These are phyloP conservation scores for Penicillium sp. DNA, from an alignment of 2,329 filamentous ascomycete genomes.

Conservation along the genomic window DNA sequence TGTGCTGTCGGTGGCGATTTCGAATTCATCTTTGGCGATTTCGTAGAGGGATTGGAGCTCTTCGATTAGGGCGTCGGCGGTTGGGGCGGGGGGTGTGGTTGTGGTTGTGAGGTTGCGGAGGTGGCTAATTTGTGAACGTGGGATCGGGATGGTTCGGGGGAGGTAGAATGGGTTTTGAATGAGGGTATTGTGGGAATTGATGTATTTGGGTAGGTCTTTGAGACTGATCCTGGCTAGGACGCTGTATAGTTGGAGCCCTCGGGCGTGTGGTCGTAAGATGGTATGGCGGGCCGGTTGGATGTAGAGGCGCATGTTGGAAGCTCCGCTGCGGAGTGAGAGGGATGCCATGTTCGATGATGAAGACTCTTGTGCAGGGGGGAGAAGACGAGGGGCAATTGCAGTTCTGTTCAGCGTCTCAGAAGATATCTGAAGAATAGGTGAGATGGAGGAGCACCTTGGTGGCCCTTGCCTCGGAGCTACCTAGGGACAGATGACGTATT, in stretches of 20 bases:
- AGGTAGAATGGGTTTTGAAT: neutral
- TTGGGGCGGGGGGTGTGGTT: slow-evolving; percentile 22
- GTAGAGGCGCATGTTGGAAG: neutral
- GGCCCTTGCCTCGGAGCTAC: neutral
- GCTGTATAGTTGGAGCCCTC: neutral
- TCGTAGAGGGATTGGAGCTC: slow-evolving; percentile 44
- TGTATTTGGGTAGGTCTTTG: neutral
- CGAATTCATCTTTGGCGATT: slow-evolving; percentile 51
- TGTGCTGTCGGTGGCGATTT: slow-evolving; percentile 52
- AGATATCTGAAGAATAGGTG: neutral
- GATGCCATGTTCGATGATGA: neutral
- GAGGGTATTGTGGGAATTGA: neutral
- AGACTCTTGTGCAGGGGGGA: too few relatives aligned
- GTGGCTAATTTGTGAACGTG: neutral
- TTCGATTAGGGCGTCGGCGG: slow-evolving; percentile 38
- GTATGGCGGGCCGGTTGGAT: neutral
- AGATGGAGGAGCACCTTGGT: neutral
- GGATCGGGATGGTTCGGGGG: neutral
- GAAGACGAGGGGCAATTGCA: too few relatives aligned
- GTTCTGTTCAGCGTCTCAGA: neutral
- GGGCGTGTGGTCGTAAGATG: neutral
- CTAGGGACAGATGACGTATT: neutral
- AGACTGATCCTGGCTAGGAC: neutral
- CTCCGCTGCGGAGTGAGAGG: neutral
- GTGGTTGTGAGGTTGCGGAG: neutral